A percentile compares a stretch with the other conserved stretches of the same genome.
phyloP scores from a whole-genome alignment of 352 stramenopile species.

The Chrysophaeum taylorii region DNA sequence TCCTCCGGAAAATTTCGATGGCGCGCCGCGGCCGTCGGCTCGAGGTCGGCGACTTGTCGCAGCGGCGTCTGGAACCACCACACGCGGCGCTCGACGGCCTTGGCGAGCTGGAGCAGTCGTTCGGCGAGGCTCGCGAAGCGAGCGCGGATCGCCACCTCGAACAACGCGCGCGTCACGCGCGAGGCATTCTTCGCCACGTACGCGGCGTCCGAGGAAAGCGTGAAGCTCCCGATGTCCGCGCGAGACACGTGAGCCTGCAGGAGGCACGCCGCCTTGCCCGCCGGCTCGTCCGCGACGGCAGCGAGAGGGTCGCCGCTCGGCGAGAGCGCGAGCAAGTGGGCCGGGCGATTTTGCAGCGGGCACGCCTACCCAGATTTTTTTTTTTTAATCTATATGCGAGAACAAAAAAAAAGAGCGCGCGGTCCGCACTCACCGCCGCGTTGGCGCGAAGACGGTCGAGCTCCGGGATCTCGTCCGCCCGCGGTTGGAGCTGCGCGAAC shows the following conservation, averaged over 20 bases:
- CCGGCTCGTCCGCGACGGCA: conserved; percentile 73
- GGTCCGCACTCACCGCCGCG: too few species aligned
- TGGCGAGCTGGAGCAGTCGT: conserved; percentile 81
- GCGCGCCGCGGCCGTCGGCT: conserved; percentile 19
- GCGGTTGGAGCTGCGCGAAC: conserved; percentile 78
- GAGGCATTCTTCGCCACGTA: conserved; percentile 98
- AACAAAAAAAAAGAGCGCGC: too few species aligned
- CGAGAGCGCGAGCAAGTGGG: too few species aligned
- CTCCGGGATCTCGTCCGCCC: conserved; percentile 59
- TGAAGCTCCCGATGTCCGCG: conserved; percentile 81
- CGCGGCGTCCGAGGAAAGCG: conserved; percentile 95
- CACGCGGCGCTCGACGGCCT: conserved; percentile 89
- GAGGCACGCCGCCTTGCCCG: conserved; percentile 91
- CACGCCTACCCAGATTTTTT: neutral
- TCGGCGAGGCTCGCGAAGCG: conserved; percentile 60
- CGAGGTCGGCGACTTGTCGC: conserved; percentile 73
- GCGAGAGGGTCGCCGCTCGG: too few species aligned
- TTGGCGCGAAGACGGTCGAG: conserved; percentile 42
- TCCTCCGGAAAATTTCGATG: conserved; percentile 57
- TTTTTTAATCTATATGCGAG: conserved; percentile 15
- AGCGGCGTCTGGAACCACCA: conserved; percentile 92
- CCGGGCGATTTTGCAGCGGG: too few species aligned
- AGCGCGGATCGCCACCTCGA: conserved; percentile 93
- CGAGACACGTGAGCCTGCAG: conserved; percentile 80
- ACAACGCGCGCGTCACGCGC: conserved; percentile 89